These are phyloP conservation scores for Strobilomyces dryophilus DNA, from an alignment of 768 basidiomycete genomes.

Conservation along the genomic window DNA sequence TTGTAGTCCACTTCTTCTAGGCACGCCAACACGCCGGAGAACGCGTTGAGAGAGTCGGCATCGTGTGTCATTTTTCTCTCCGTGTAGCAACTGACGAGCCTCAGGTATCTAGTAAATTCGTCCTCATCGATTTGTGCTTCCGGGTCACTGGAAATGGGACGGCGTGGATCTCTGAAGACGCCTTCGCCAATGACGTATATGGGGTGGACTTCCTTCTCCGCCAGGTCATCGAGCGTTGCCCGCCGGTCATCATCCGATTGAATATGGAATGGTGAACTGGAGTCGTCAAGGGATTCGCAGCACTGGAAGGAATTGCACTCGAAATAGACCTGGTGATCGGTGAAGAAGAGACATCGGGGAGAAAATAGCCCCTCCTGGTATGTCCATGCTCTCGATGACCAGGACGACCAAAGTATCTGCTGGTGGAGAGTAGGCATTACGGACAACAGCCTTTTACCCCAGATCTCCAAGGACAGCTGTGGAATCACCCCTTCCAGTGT, in stretches of 20 bases:
- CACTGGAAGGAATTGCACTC: slow-evolving; percentile 5
- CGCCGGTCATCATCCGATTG: slow-evolving; percentile 1
- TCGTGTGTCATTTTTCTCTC: neutral
- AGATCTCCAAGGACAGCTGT: neutral
- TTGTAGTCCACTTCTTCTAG: neutral
- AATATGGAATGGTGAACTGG: slow-evolving; percentile 11
- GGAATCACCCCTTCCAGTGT: slow-evolving; percentile 3
- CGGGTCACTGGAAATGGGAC: neutral
- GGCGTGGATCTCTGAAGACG: neutral
- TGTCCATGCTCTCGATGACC: slow-evolving; percentile 15
- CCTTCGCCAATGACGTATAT: neutral
- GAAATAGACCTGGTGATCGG: slow-evolving; percentile 13
- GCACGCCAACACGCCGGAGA: slow-evolving; percentile 11
- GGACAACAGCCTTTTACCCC: slow-evolving; percentile 7
- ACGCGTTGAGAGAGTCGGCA: slow-evolving; percentile 7
- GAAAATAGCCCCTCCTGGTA: slow-evolving; percentile 20
- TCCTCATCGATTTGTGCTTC: neutral
- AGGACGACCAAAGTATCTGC: slow-evolving; percentile 5
- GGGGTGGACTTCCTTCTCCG: neutral
- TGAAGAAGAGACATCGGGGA: slow-evolving; percentile 15
- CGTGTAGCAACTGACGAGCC: neutral
- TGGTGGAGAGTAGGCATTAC: slow-evolving; percentile 7
- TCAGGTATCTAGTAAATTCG: too few species aligned
- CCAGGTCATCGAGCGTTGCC: neutral
- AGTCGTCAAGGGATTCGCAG: slow-evolving; percentile 13